A percentile compares a stretch with the other conserved stretches of the same genome.
Conservation (phyloP, 331 rosid genomes). For the Quercus phellos region DNA sequence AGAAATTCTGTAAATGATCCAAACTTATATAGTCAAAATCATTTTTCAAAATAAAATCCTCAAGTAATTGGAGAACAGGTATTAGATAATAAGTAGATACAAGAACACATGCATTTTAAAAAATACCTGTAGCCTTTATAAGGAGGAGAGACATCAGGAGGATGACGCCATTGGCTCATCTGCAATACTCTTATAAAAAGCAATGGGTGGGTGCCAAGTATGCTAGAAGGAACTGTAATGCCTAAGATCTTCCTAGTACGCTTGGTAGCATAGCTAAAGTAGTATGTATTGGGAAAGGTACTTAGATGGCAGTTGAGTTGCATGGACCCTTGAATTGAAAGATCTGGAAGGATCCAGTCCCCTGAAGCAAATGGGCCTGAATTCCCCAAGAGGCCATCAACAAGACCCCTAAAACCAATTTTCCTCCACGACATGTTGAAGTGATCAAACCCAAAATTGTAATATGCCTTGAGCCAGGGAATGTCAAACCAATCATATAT, state of each 20-base stretch:
- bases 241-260: conserved; percentile 74
- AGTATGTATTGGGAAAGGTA: conserved; percentile 80
- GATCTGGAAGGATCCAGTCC: conserved; percentile 98
- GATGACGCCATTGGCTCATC: conserved; percentile 93
- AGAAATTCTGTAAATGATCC: neutral
- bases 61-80: neutral
- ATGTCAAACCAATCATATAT: conserved; percentile 91
- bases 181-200: conserved; percentile 83
- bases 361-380: conserved; percentile 84
- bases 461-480: conserved; percentile 79
- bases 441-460: conserved; percentile 94
- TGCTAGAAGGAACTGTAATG: conserved; percentile 71
- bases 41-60: neutral
- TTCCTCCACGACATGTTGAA: conserved; percentile 78
- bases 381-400: conserved; percentile 71
- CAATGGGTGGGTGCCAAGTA: conserved; percentile 72
- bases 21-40: neutral
- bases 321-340: conserved; percentile 84
- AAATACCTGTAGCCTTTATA: conserved; percentile 88
- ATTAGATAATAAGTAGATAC: neutral
- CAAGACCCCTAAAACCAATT: conserved; percentile 74
- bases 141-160: conserved; percentile 73
- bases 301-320: conserved; percentile 47
- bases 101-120: conserved; percentile 1
- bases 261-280: conserved; percentile 91